A percentile compares a stretch with the other conserved stretches of the same genome.
Evolutionary conservation across 176 grass and related monocot species (phyloP).

Genomic region (Phoenix dactylifera): DNA sequence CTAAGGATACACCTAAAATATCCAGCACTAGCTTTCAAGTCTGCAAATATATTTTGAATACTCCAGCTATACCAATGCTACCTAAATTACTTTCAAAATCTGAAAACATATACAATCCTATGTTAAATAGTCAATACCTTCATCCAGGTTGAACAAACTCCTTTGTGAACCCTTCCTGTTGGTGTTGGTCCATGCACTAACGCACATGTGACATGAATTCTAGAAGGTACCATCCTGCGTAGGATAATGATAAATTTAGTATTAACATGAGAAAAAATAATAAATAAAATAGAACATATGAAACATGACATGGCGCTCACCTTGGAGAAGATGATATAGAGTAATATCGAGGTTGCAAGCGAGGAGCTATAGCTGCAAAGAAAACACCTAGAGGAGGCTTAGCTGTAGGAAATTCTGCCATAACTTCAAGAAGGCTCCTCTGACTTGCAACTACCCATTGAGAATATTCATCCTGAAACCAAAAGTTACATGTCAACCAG

Average conservation of each 20-base stretch:
- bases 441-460: constrained; percentile 79
- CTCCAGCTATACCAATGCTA: too few relatives aligned
- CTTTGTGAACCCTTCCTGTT: constrained; percentile 83
- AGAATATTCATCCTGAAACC: constrained; percentile 71
- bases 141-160: constrained; percentile 96
- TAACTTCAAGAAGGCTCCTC: constrained; percentile 91
- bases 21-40: too few relatives aligned
- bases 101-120: too few relatives aligned
- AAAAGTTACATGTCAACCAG: neutral
- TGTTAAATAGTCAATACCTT: constrained; percentile 31
- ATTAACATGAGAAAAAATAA: neutral
- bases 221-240: constrained; percentile 46
- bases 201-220: constrained; percentile 88
- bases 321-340: constrained; percentile 93
- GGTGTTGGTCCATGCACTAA: constrained; percentile 75
- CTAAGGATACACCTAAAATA: too few relatives aligned
- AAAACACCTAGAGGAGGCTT: constrained; percentile 79
- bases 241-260: neutral
- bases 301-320: constrained; percentile 15
- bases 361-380: constrained; percentile 77
- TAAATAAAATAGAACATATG: too few relatives aligned
- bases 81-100: too few relatives aligned
- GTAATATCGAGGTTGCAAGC: constrained; percentile 70
- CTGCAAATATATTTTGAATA: too few relatives aligned
- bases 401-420: constrained; percentile 69